phyloP scores from a whole-genome alignment of 345 rosid genomes.

The Dipteronia sinensis region DNA sequence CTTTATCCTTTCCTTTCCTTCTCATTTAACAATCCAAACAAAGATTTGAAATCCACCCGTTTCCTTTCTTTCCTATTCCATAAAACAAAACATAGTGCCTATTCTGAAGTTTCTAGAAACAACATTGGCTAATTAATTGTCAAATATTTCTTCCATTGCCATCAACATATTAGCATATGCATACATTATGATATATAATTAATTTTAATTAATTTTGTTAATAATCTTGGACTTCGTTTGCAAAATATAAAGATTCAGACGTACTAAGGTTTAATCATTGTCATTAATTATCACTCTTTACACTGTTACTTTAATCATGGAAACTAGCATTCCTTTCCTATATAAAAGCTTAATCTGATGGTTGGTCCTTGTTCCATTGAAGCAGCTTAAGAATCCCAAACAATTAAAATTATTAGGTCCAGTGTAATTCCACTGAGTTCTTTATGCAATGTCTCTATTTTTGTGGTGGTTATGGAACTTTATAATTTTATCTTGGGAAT shows the following conservation, averaged over 20 bases:
- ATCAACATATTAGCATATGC: not conserved
- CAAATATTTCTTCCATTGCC: too few species aligned
- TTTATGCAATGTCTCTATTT: not conserved
- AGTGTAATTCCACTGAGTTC: not conserved
- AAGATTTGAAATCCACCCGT: too few species aligned
- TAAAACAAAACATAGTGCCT: not conserved
- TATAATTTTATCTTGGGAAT: not conserved
- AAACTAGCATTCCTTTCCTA: not conserved
- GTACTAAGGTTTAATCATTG: not conserved
- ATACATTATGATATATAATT: not conserved
- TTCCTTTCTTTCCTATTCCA: too few species aligned
- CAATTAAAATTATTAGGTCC: not conserved
- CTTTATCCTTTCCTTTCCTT: too few species aligned
- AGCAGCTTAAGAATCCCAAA: not conserved
- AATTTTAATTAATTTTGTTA: not conserved
- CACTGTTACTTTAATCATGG: not conserved
- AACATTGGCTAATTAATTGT: slow-evolving; percentile 1
- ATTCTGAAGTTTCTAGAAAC: too few species aligned
- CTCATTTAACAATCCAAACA: too few species aligned
- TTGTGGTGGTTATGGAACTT: not conserved
- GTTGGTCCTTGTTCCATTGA: not conserved
- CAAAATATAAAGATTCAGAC: not conserved
- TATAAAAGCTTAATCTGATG: not conserved
- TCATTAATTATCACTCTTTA: not conserved
- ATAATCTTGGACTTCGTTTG: not conserved